phyloP scores from a whole-genome alignment of 768 basidiomycete species.

The Auriscalpium orientale region DNA sequence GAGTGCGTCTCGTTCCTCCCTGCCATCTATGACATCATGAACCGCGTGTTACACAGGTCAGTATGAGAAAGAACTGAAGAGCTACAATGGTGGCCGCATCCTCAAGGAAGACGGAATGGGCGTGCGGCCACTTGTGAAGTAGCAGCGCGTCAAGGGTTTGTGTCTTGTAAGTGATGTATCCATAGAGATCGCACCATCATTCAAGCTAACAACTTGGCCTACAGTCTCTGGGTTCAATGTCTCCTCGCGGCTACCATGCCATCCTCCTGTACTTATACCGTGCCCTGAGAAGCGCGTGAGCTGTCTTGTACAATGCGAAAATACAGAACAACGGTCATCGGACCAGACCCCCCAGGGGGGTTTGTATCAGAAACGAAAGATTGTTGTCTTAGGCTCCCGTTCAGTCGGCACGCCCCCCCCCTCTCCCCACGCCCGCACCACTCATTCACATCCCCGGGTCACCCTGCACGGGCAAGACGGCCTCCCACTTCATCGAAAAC shows the following conservation, averaged over 20 bases:
- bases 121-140: slow-evolving; percentile 38
- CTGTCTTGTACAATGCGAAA: too few relatives aligned
- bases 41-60: slow-evolving; percentile 20
- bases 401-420: slow-evolving; percentile 63
- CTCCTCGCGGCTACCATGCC: not conserved
- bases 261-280: not conserved
- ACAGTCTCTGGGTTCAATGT: not conserved
- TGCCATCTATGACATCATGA: not conserved
- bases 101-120: slow-evolving; percentile 38
- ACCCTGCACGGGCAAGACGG: slow-evolving; percentile 69
- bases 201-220: not conserved
- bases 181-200: not conserved
- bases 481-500: slow-evolving; percentile 89
- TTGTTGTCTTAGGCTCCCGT: slow-evolving; percentile 80
- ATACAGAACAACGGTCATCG: too few relatives aligned
- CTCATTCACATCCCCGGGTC: slow-evolving; percentile 6
- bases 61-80: slow-evolving; percentile 36
- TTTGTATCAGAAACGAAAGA: slow-evolving; percentile 86
- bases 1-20: slow-evolving; percentile 31
- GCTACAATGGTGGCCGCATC: slow-evolving; percentile 26
- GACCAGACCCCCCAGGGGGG: too few relatives aligned
- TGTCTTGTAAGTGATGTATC: not conserved
- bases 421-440: slow-evolving; percentile 16
- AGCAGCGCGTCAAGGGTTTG: not conserved
- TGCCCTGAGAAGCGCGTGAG: not conserved